phyloP scores from a whole-genome alignment of 2,329 filamentous ascomycete genomes.

The Aspergillus intermedius region DNA sequence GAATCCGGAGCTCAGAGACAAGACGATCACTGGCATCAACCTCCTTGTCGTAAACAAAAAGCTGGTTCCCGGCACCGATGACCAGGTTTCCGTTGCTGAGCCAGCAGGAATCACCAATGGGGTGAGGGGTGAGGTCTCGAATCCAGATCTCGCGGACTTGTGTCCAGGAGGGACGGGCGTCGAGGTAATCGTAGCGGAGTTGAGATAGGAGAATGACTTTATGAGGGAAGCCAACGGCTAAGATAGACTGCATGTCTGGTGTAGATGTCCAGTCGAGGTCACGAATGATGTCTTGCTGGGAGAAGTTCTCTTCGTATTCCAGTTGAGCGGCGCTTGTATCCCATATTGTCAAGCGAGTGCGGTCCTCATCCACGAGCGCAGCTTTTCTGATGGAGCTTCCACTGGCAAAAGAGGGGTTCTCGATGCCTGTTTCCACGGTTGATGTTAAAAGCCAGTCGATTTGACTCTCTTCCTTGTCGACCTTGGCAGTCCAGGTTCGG shows the following conservation, averaged over 20 bases:
- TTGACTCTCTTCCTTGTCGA: constrained; percentile 53
- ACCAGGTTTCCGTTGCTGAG: constrained; percentile 76
- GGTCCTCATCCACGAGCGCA: constrained; percentile 67
- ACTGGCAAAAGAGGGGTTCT: constrained; percentile 68
- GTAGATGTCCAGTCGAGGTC: constrained; percentile 94
- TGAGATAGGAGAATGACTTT: constrained; percentile 76
- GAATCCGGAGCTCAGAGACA: constrained; percentile 49
- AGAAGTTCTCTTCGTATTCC: constrained; percentile 72
- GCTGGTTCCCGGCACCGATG: constrained; percentile 82
- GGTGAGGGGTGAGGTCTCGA: constrained; percentile 74
- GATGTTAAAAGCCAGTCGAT: constrained; percentile 80
- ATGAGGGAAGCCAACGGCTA: constrained; percentile 89
- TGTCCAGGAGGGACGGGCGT: constrained; percentile 83
- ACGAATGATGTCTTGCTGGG: constrained; percentile 65
- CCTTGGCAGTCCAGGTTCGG: constrained; percentile 76
- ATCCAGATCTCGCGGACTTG: constrained; percentile 76
- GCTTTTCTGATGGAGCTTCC: constrained; percentile 83
- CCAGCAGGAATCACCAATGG: constrained; percentile 92
- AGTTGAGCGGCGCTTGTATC: constrained; percentile 74
- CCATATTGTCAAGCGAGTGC: constrained; percentile 81
- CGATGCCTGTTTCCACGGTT: constrained; percentile 69
- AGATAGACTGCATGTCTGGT: constrained; percentile 77
- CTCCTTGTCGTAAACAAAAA: constrained; percentile 77
- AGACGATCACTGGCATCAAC: constrained; percentile 59
- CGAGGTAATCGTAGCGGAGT: constrained; percentile 85